phyloP scores from a whole-genome alignment of 768 basidiomycete genomes.

The Kwoniella botswanensis region DNA sequence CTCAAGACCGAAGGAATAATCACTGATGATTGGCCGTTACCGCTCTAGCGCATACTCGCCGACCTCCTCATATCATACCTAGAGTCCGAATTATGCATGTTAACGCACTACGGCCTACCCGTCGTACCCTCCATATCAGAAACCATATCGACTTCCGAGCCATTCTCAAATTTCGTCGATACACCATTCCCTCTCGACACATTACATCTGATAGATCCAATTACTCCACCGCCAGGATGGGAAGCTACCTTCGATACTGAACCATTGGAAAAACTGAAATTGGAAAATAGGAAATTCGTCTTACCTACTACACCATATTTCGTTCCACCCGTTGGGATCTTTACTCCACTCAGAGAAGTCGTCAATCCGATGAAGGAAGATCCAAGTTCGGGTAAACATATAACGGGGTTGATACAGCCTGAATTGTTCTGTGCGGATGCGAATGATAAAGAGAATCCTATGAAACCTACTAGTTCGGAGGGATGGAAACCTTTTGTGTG shows the following conservation, averaged over 20 bases:
- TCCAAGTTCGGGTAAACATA: constrained; percentile 33
- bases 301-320: constrained; percentile 39
- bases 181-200: constrained; percentile 48
- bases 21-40: too few relatives aligned
- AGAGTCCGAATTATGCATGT: constrained; percentile 51
- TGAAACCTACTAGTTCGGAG: constrained; percentile 41
- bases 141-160: constrained; percentile 35
- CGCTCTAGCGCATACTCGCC: constrained; percentile 48
- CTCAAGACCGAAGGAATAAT: neutral
- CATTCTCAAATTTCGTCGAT: constrained; percentile 39
- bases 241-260: constrained; percentile 43
- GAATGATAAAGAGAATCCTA: constrained; percentile 50
- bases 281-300: constrained; percentile 46
- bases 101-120: constrained; percentile 44
- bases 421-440: constrained; percentile 56
- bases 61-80: constrained; percentile 51
- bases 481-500: constrained; percentile 54
- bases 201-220: constrained; percentile 38
- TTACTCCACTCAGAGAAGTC: constrained; percentile 51
- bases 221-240: constrained; percentile 45
- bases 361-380: constrained; percentile 42
- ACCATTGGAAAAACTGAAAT: constrained; percentile 29
- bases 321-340: constrained; percentile 41
- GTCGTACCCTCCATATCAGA: constrained; percentile 20
- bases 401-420: constrained; percentile 48